These are phyloP conservation scores for Lactarius sp. DNA, from an alignment of 768 basidiomycete genomes.

Conservation along the genomic window DNA sequence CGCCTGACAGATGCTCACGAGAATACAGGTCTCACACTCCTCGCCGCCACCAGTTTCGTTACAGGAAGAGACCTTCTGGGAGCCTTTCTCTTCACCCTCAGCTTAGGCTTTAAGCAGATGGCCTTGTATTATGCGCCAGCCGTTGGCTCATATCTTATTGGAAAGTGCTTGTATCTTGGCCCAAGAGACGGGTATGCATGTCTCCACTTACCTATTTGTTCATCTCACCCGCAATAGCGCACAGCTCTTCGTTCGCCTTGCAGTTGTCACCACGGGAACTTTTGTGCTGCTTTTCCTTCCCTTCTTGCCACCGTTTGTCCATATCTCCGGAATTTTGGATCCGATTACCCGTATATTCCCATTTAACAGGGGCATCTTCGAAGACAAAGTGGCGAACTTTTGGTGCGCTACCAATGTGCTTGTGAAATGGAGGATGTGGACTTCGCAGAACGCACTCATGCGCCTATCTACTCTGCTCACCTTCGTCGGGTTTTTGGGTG, in stretches of 20 bases:
- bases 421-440: constrained; percentile 74
- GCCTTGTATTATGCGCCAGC: constrained; percentile 90
- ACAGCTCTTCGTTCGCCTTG: constrained; percentile 63
- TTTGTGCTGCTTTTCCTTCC: constrained; percentile 74
- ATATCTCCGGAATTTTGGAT: constrained; percentile 44
- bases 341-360: constrained; percentile 85
- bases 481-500: constrained; percentile 62
- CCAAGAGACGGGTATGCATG: constrained; percentile 58
- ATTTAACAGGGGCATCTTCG: constrained; percentile 84
- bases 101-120: constrained; percentile 95
- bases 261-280: constrained; percentile 51
- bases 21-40: constrained; percentile 56
- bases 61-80: constrained; percentile 66
- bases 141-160: constrained; percentile 84
- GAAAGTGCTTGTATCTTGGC: constrained; percentile 86
- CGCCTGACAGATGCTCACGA: neutral
- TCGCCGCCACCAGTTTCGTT: constrained; percentile 67
- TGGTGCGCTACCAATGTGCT: constrained; percentile 93
- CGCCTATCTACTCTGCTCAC: constrained; percentile 66
- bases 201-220: neutral
- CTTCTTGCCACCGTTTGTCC: constrained; percentile 66
- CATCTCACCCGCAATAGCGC: constrained; percentile 25
- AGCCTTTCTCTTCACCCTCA: constrained; percentile 75
- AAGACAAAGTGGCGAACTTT: constrained; percentile 96
- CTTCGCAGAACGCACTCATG: constrained; percentile 46